Conservation (phyloP, 1,284 basidiomycete genomes). For the Sanguinoderma infundibulare region DNA sequence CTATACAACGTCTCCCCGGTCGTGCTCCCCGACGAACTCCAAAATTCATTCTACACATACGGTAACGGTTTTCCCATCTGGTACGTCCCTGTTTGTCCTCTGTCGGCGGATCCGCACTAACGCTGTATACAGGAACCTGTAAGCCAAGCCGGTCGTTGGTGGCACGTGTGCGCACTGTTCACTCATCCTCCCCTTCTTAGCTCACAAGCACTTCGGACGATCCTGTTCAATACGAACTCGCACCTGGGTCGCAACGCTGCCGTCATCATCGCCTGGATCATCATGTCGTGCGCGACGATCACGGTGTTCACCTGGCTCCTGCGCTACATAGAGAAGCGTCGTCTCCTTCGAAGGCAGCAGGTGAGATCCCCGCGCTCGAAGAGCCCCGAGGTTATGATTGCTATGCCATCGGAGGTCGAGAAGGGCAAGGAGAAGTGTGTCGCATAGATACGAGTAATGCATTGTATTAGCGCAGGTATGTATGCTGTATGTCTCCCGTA, state of each 20-base stretch:
- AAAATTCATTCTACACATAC: slow-evolving; percentile 45
- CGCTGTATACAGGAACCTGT: slow-evolving; percentile 26
- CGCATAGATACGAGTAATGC: not conserved
- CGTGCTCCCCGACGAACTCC: slow-evolving; percentile 48
- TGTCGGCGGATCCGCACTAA: not conserved
- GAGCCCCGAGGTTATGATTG: slow-evolving; percentile 2
- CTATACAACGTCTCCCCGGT: slow-evolving; percentile 50
- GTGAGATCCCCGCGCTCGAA: not conserved
- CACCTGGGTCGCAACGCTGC: slow-evolving; percentile 48
- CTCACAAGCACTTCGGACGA: slow-evolving; percentile 44
- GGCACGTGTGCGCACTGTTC: not conserved
- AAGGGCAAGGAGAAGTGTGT: slow-evolving; percentile 12
- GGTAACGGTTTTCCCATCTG: slow-evolving; percentile 50
- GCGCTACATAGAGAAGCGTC: slow-evolving; percentile 30
- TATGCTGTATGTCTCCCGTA: not conserved
- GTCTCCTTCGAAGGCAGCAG: not conserved
- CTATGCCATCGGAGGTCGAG: not conserved
- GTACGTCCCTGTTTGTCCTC: slow-evolving; percentile 30
- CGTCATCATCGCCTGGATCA: slow-evolving; percentile 51
- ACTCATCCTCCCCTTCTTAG: slow-evolving; percentile 13
- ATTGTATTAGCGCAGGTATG: not conserved
- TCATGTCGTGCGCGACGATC: slow-evolving; percentile 43
- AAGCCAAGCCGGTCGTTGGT: not conserved
- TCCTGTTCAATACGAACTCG: slow-evolving; percentile 55
- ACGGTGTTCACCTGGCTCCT: slow-evolving; percentile 45